Evolutionary conservation across 176 grass and related monocot species (phyloP).

Genomic region (Carex scoparia): DNA sequence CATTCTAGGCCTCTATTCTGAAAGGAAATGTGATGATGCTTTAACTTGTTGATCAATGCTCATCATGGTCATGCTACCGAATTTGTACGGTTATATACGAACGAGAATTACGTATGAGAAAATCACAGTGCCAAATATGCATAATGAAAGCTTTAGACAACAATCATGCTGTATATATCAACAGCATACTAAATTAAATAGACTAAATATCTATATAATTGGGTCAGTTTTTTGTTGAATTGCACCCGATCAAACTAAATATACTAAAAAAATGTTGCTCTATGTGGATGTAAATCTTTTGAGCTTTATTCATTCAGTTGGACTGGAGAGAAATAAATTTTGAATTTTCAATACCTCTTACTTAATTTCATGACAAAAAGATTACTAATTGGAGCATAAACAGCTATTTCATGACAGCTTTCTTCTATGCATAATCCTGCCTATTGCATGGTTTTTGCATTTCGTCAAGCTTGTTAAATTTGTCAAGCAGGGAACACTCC

Average conservation of each 20-base stretch:
- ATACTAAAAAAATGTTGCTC: neutral
- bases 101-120: too few species aligned
- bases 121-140: too few species aligned
- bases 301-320: neutral
- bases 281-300: neutral
- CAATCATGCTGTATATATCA: too few species aligned
- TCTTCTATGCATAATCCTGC: neutral
- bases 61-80: too few species aligned
- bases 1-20: neutral
- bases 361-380: neutral
- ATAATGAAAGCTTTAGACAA: too few species aligned
- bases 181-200: too few species aligned
- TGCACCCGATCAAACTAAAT: neutral
- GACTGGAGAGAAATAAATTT: neutral
- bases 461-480: neutral
- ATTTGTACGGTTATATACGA: too few species aligned
- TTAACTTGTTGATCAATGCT: neutral
- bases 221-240: neutral
- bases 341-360: neutral
- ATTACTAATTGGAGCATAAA: neutral
- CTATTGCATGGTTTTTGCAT: neutral
- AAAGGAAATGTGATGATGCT: neutral
- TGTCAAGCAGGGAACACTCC: neutral
- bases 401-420: too few species aligned
- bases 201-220: neutral